Base-by-base conservation (phyloP, 768 basidiomycete species). In the Lenzites betulinus region DNA sequence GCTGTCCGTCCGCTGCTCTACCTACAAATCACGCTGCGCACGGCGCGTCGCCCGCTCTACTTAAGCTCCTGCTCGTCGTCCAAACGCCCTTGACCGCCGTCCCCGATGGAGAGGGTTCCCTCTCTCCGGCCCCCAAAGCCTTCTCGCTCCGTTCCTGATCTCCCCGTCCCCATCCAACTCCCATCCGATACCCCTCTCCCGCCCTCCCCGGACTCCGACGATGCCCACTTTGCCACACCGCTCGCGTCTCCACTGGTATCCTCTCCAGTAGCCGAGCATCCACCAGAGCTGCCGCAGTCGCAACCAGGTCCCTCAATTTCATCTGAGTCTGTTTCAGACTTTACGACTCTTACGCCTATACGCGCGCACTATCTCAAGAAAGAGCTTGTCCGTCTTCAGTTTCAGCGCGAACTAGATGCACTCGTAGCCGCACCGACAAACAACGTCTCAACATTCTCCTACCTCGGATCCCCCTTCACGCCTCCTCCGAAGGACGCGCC, bases 351-450 rank as follows among this genome's bases (percentile, higher is more conserved):
- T 50, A 92, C 93, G 1, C 92, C 96, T 13, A 77, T 95, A 49
- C 89, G 95, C 43, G 94, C 95, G 4, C 97, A 99, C 71, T 99
- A 99, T 75, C 91, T 99, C 73, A 99, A 98, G 81, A 98, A 98
- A 75, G 84, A 92, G 18, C 87, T 99, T 57, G 82, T 98, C 44
- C 85, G 90, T 66, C 87, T 98, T 52, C 88, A 98, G 73, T 87
- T 98, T 67, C 76, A 78, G 67, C 77, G 76, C n/a, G 97, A 99
- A 74, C 82, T 98, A 62, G 79, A 85, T 60, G 77, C 77, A 22
- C 79, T 94, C 64, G 83, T 85, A 11, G 77, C 81, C 6, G 76
- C 82, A 0, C 67, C 78, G 1, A 69, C 77, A 20, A 76, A 75
- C 48, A 81, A 79, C 53, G 69, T 81, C 6, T 89, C 88, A 22